Evolutionary conservation across 169 alveolate species (phyloP), one percentile per base, ranked within the genome.

Genomic region (Plasmodium billcollinsi): DNA sequence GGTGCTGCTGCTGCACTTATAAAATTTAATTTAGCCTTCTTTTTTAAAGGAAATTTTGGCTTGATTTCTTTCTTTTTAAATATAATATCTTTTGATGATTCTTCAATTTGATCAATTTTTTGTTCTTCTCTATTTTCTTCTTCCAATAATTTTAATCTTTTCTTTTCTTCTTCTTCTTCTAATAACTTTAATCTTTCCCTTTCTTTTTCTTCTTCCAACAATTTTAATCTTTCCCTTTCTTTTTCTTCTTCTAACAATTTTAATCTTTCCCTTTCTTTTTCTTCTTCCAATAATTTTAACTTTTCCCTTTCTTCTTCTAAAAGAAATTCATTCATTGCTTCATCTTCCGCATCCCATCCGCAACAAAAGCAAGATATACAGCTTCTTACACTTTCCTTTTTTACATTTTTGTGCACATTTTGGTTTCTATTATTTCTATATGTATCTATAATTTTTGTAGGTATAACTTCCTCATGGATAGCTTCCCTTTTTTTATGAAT

Each of bases 1-100:
- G 91, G 91, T 15, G 91, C 91, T 58, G 91, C 12, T 20, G 91
- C 91, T 50, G 83, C 83, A 9, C 91, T 86, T 58, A 71, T 58
- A 39, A 83, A 83, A 83, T 65, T 71, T 45, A 83, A 26, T 62
- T 83, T 67, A 26, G 86, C 86, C 26, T 69, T 83, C 71, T 83
- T 83, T 61, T 70, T 67, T 18, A 47, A 15, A 58, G 67, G 47
- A 21, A 71, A 14, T 24, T 59, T 83, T 12, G 67, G 76, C 15
- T 83, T 83, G 11, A 59, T 18, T 21, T 83, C 80, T 59, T 67
- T 71, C 12, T 69, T 50, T 45, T 33, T 50, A 45, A 83, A 14
- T 24, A 43, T 11, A 18, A 85, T 33, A 11, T 56, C 89, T 83
- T 43, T 66, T 11, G 52, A 66, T 7, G 58, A 69, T 43, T 69